Percentiles rank a stretch among this genome's conserved stretches.
These are phyloP conservation scores for Fusarium begoniae DNA, from an alignment of 2,329 filamentous ascomycete genomes.

Conservation along the genomic window DNA sequence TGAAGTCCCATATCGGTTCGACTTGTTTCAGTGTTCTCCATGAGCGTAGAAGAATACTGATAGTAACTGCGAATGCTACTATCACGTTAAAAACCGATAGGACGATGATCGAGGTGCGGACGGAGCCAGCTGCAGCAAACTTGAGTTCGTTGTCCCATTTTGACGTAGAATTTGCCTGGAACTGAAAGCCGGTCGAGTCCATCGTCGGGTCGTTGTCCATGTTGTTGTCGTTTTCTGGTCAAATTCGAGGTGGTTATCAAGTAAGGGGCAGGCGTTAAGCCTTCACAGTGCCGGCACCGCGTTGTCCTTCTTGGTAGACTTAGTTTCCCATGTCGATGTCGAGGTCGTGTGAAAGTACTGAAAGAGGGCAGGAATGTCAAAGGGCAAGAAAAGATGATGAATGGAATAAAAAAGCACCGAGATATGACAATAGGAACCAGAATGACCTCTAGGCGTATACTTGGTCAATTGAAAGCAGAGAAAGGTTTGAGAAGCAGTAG, in stretches of 20 bases:
- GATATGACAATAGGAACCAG: constrained; percentile 8
- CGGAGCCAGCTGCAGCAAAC: constrained; percentile 64
- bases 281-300: constrained; percentile 42
- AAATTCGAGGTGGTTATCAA: constrained; percentile 11
- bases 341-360: background rate
- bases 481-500: background rate
- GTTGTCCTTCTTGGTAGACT: constrained; percentile 23
- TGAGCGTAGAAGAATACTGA: constrained; percentile 66
- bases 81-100: constrained; percentile 69
- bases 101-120: constrained; percentile 69
- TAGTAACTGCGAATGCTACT: constrained; percentile 64
- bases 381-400: background rate
- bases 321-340: constrained; percentile 35
- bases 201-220: constrained; percentile 23
- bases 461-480: constrained; percentile 11
- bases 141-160: constrained; percentile 61
- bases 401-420: background rate
- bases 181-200: constrained; percentile 43
- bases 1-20: constrained; percentile 52
- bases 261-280: constrained; percentile 32
- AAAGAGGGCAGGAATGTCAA: background rate
- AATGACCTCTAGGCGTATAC: constrained; percentile 1
- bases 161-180: constrained; percentile 54
- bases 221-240: constrained; percentile 11
- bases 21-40: constrained; percentile 57